Evolutionary conservation across 345 rosid genomes (phyloP).

Genomic region (Isatis tinctoria): DNA sequence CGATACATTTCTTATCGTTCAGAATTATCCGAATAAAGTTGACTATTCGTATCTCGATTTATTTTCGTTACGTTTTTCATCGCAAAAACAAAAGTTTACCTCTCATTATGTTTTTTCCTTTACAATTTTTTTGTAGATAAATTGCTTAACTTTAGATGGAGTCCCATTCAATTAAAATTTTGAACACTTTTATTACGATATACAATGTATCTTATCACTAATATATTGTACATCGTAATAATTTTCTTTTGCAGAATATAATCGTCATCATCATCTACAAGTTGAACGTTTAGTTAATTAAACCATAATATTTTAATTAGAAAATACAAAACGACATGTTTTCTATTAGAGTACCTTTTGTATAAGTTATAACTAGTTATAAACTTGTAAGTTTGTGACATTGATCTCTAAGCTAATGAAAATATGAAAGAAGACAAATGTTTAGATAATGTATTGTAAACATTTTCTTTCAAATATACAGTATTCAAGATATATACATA

Average conservation of each 20-base stretch:
- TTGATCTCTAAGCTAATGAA: background rate
- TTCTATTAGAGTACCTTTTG: background rate
- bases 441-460: background rate
- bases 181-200: no score
- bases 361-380: background rate
- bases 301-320: no score
- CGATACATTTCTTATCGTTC: background rate
- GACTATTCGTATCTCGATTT: no score
- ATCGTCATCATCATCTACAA: background rate
- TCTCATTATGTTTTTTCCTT: background rate
- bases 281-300: background rate
- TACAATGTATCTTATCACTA: no score
- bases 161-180: background rate
- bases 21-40: background rate
- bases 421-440: background rate
- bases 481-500: constrained; percentile 7
- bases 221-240: no score
- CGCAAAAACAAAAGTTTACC: background rate
- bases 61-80: background rate
- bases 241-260: background rate
- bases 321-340: background rate
- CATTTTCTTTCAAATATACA: background rate
- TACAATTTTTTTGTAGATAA: background rate
- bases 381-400: background rate
- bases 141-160: background rate